These are phyloP conservation scores for Pythium plurisporium DNA, from an alignment of 352 stramenopile genomes.

Conservation along the genomic window DNA sequence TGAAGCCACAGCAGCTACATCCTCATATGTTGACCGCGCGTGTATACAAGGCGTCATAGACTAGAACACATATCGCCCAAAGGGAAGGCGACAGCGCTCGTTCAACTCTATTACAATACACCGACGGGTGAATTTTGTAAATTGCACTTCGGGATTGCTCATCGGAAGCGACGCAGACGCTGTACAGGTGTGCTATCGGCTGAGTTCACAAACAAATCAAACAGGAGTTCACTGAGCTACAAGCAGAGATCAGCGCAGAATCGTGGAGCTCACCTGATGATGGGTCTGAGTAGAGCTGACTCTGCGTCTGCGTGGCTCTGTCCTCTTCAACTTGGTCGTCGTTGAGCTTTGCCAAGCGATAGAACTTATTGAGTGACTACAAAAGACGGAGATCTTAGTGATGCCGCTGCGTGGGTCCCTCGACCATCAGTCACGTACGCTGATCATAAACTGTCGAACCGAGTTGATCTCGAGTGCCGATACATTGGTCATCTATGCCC, in stretches of 20 bases:
- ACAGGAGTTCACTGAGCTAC: too few relatives aligned
- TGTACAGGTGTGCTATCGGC: conserved; percentile 29
- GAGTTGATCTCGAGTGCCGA: conserved; percentile 83
- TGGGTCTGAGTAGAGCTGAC: conserved; percentile 23
- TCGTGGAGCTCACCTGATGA: conserved; percentile 4
- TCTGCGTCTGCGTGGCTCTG: conserved; percentile 24
- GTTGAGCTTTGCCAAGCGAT: conserved; percentile 57
- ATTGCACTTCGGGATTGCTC: not conserved
- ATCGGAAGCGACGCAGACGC: conserved; percentile 56
- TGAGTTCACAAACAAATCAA: conserved; percentile 1
- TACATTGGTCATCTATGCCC: conserved; percentile 82
- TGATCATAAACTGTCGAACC: conserved; percentile 84
- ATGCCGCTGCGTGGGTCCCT: not conserved
- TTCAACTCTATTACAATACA: conserved; percentile 9
- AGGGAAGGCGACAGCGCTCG: conserved; percentile 1
- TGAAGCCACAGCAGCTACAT: too few relatives aligned
- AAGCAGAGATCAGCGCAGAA: not conserved
- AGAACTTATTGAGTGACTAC: conserved; percentile 80
- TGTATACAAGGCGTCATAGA: not conserved
- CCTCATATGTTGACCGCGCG: too few relatives aligned
- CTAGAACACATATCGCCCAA: not conserved
- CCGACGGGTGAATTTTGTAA: not conserved
- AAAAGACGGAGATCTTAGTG: not conserved
- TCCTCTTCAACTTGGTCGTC: conserved; percentile 23
- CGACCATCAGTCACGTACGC: conserved; percentile 29